phyloP scores from a whole-genome alignment of 306 rosid genomes.

The Carpinus fangiana region DNA sequence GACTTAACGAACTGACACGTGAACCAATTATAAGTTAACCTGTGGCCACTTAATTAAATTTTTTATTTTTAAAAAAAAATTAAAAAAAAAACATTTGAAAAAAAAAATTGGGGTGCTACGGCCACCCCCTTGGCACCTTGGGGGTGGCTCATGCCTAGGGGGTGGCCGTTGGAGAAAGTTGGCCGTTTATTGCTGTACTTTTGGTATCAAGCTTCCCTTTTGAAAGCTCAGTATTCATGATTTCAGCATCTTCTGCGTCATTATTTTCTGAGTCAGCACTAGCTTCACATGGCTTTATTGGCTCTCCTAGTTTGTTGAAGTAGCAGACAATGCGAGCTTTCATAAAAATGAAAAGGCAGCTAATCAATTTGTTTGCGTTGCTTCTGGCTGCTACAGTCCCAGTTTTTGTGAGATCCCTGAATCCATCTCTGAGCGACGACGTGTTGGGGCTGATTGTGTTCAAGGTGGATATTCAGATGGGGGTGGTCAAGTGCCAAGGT shows the following conservation, averaged over 20 bases:
- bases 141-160: too few relatives aligned
- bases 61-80: too few relatives aligned
- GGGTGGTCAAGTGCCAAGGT: too few relatives aligned
- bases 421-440: conserved; percentile 89
- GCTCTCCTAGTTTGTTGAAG: conserved; percentile 7
- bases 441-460: conserved; percentile 92
- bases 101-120: too few relatives aligned
- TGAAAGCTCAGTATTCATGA: conserved; percentile 9
- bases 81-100: too few relatives aligned
- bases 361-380: conserved; percentile 32
- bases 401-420: conserved; percentile 45
- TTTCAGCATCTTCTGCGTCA: conserved; percentile 2
- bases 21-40: too few relatives aligned
- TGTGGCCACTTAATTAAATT: too few relatives aligned
- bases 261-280: conserved; percentile 3
- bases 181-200: not conserved
- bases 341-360: conserved; percentile 41
- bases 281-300: conserved; percentile 50
- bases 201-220: conserved; percentile 3
- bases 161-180: conserved; percentile 44
- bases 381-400: conserved; percentile 43
- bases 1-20: too few relatives aligned
- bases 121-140: too few relatives aligned
- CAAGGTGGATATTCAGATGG: conserved; percentile 88
- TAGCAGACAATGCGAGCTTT: conserved; percentile 40